phyloP scores from a whole-genome alignment of 495 filamentous ascomycete genomes.

The Corynascus novoguineensis region DNA sequence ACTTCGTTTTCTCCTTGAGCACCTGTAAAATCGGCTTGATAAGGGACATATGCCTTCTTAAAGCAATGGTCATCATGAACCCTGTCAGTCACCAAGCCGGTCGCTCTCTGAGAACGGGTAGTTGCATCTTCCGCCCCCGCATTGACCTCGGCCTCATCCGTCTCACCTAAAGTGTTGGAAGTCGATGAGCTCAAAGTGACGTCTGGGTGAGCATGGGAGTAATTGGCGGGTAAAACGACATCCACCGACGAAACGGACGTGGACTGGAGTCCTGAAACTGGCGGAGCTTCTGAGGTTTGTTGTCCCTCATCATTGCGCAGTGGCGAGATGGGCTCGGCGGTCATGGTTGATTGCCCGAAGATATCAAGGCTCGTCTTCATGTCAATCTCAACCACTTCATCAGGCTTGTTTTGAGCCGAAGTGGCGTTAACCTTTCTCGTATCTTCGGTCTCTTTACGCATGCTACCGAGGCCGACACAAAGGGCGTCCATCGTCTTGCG shows the following conservation, averaged over 20 bases:
- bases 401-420: neutral
- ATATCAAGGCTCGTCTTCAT: conserved; percentile 29
- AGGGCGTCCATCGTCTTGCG: conserved; percentile 22
- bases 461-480: neutral
- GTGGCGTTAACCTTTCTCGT: neutral
- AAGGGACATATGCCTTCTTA: neutral
- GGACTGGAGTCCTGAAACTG: neutral
- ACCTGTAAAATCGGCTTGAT: neutral
- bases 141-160: neutral
- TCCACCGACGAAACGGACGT: neutral
- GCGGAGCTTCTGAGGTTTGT: neutral
- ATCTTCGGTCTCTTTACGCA: neutral
- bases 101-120: conserved; percentile 21
- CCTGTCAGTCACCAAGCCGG: neutral
- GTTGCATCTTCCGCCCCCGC: neutral
- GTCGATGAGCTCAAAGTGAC: neutral
- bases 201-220: neutral
- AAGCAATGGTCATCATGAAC: neutral
- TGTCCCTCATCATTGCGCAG: neutral
- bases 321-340: neutral
- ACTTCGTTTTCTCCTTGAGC: conserved; percentile 1
- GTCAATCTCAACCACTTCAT: conserved; percentile 27
- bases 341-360: conserved; percentile 18
- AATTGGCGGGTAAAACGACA: neutral
- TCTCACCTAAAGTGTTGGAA: neutral